Percentiles rank a stretch among this genome's conserved stretches.
These are phyloP conservation scores for Earliella scabrosa DNA, from an alignment of 1,284 basidiomycete genomes.

Conservation along the genomic window DNA sequence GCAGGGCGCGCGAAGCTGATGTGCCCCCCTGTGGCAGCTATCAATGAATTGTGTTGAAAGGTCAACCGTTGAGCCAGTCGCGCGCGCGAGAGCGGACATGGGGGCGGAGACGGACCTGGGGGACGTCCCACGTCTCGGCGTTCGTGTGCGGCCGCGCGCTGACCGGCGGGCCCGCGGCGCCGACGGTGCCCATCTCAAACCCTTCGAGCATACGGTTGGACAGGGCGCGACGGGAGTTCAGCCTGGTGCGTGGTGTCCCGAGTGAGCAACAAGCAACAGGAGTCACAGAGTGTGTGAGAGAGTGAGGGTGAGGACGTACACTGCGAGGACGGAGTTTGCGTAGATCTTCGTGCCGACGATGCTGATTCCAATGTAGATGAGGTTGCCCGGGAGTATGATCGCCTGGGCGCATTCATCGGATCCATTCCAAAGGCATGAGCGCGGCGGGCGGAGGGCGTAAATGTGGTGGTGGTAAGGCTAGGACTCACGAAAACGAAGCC, in stretches of 20 bases:
- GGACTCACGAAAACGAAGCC: constrained; percentile 4
- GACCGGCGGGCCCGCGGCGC: background rate
- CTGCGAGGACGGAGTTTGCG: constrained; percentile 4
- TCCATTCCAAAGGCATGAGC: no score
- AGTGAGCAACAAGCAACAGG: no score
- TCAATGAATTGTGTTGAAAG: no score
- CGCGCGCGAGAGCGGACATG: no score
- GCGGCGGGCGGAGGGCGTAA: no score
- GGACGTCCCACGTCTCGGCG: constrained; percentile 1
- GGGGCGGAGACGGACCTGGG: no score
- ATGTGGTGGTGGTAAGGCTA: no score
- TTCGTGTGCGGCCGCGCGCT: background rate
- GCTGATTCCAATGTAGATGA: constrained; percentile 5
- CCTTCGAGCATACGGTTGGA: background rate
- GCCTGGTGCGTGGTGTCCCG: background rate
- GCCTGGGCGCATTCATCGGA: background rate
- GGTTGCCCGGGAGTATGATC: constrained; percentile 1
- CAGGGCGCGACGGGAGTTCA: constrained; percentile 2
- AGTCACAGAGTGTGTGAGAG: no score
- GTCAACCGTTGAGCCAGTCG: no score
- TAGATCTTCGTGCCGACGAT: constrained; percentile 5
- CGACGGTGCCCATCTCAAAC: constrained; percentile 1
- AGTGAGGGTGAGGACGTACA: background rate
- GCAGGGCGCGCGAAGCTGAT: no score
- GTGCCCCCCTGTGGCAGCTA: no score